phyloP scores from a whole-genome alignment of 352 stramenopile genomes.

The Phytophthora pini region DNA sequence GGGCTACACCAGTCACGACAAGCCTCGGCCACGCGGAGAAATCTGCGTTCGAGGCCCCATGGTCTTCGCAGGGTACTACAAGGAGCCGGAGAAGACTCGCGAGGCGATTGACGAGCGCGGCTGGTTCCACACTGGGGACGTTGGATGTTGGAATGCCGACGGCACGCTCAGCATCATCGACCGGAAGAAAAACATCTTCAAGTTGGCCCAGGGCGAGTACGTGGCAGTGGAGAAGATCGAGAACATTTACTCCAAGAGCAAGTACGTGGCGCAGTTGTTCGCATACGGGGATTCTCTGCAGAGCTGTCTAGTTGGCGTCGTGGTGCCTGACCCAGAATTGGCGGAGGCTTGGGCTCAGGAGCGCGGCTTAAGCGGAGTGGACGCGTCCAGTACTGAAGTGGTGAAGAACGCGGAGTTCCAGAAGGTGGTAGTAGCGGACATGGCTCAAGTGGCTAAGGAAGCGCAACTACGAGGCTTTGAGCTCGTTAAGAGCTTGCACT shows the following conservation, averaged over 20 bases:
- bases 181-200: conserved; percentile 93
- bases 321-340: conserved; percentile 77
- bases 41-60: conserved; percentile 71
- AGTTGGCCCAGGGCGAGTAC: conserved; percentile 94
- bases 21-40: conserved; percentile 53
- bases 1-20: conserved; percentile 89
- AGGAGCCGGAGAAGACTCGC: conserved; percentile 89
- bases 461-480: conserved; percentile 92
- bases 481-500: conserved; percentile 84
- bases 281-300: conserved; percentile 95
- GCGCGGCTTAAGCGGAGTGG: conserved; percentile 30
- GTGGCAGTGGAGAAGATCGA: conserved; percentile 96
- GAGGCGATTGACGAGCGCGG: conserved; percentile 91
- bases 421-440: conserved; percentile 72
- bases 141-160: conserved; percentile 93
- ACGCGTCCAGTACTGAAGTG: conserved; percentile 40
- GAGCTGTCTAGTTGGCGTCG: conserved; percentile 91
- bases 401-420: conserved; percentile 49
- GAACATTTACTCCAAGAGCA: conserved; percentile 89
- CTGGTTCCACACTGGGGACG: conserved; percentile 97
- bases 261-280: conserved; percentile 93
- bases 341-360: conserved; percentile 42
- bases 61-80: conserved; percentile 94
- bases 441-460: conserved; percentile 60
- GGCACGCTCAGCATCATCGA: conserved; percentile 89